Conservation (phyloP, 2,329 filamentous ascomycete genomes). For the Aspergillus phoenicis region DNA sequence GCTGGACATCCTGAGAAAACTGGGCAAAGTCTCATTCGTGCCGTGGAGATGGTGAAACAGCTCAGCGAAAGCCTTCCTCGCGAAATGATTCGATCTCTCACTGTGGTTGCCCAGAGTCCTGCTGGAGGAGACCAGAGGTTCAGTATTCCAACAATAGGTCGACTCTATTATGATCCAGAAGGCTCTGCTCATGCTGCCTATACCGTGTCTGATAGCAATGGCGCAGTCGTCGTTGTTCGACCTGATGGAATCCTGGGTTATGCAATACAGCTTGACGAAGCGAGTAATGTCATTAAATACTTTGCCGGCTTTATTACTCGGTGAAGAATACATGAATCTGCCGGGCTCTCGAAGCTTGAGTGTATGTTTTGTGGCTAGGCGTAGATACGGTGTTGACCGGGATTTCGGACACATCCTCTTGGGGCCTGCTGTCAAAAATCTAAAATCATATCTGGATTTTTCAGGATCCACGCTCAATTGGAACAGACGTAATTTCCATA, state of each 20-base stretch:
- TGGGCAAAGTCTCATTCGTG: background rate
- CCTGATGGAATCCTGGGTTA: slow-evolving; percentile 11
- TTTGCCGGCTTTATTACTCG: background rate
- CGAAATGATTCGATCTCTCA: slow-evolving; percentile 3
- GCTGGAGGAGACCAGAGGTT: slow-evolving; percentile 8
- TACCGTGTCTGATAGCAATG: slow-evolving; percentile 2
- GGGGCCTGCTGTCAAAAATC: no score
- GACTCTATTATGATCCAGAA: slow-evolving; percentile 11
- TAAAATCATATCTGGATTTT: no score
- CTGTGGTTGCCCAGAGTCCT: slow-evolving; percentile 3
- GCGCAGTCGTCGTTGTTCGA: slow-evolving; percentile 5
- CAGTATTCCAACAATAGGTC: slow-evolving; percentile 1
- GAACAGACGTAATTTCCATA: no score
- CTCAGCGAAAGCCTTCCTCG: background rate
- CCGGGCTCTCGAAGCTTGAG: no score
- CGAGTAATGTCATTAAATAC: background rate
- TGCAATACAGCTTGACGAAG: background rate
- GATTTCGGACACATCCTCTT: no score
- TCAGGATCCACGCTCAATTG: no score
- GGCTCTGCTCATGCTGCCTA: slow-evolving; percentile 12
- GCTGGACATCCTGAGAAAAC: slow-evolving; percentile 3
- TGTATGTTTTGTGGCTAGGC: no score
- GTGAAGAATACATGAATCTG: background rate
- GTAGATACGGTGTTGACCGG: fast-evolving
- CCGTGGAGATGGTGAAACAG: background rate